Evolutionary conservation across 345 rosid genomes (phyloP).

Genomic region (Cardiospermum halicacabum): DNA sequence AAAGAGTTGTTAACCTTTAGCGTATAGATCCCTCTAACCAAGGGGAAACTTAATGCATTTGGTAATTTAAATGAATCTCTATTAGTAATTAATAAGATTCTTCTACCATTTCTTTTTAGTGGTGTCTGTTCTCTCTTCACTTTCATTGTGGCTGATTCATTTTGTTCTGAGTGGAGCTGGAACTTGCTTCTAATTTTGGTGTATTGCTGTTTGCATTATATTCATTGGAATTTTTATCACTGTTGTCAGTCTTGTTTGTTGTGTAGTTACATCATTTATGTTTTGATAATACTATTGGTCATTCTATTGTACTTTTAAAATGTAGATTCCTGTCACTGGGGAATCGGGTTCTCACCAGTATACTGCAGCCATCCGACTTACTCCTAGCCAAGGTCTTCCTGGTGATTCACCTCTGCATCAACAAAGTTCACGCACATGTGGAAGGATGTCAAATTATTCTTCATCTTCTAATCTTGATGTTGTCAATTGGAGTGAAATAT

Average conservation of each 20-base stretch:
- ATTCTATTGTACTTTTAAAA: conserved; percentile 17
- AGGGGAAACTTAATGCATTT: neutral
- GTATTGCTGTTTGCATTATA: neutral
- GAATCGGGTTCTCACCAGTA: conserved; percentile 67
- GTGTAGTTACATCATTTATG: neutral
- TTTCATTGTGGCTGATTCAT: neutral
- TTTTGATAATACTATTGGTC: conserved; percentile 5
- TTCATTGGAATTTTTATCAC: neutral
- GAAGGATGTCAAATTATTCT: conserved; percentile 44
- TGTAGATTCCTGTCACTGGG: conserved; percentile 63
- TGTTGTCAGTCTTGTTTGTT: neutral
- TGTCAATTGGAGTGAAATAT: conserved; percentile 79
- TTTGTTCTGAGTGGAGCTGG: neutral
- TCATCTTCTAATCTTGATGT: conserved; percentile 46
- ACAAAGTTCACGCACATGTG: conserved; percentile 88
- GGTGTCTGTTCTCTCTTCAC: neutral
- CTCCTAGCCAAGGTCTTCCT: conserved; percentile 40
- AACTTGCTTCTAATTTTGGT: neutral
- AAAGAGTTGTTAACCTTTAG: neutral
- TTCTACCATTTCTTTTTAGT: neutral
- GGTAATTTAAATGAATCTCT: neutral
- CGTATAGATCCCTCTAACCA: neutral
- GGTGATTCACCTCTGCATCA: conserved; percentile 47
- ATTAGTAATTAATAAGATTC: neutral
- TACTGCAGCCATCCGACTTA: conserved; percentile 53